A percentile compares a stretch with the other conserved stretches of the same genome.
phyloP scores from a whole-genome alignment of 1,284 basidiomycete species.

The Heterobasidion annosum region DNA sequence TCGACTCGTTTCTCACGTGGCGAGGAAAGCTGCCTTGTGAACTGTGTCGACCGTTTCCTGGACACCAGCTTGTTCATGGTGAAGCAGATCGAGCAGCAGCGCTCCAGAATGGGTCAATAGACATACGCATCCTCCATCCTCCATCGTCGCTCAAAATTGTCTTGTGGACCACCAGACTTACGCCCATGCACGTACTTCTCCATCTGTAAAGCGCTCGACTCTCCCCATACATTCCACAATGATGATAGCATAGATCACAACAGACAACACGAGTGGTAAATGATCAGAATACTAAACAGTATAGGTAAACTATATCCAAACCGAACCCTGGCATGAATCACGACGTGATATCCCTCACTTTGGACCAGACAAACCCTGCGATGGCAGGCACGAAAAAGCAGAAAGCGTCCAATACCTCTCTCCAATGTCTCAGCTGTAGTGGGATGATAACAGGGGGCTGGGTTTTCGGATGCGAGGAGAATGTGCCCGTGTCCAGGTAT shows the following conservation, averaged over 20 bases:
- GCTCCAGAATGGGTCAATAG: constrained; percentile 20
- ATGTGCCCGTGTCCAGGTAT: constrained; percentile 46
- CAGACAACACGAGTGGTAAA: background rate
- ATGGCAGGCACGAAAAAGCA: constrained; percentile 60
- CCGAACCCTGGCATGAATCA: constrained; percentile 1
- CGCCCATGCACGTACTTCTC: background rate
- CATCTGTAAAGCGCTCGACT: background rate
- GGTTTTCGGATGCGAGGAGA: constrained; percentile 20
- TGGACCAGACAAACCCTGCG: constrained; percentile 43
- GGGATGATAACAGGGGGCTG: constrained; percentile 41
- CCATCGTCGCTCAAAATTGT: background rate
- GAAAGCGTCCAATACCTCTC: constrained; percentile 58
- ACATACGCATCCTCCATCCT: constrained; percentile 1
- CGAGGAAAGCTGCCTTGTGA: constrained; percentile 81
- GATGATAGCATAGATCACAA: background rate
- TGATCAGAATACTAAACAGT: background rate
- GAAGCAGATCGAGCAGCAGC: constrained; percentile 65
- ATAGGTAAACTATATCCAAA: background rate
- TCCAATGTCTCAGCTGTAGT: constrained; percentile 37
- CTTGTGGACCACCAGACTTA: background rate
- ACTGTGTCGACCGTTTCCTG: constrained; percentile 92
- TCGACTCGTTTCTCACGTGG: constrained; percentile 78
- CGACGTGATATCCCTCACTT: constrained; percentile 13
- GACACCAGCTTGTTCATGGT: constrained; percentile 89
- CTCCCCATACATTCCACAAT: background rate